These are phyloP conservation scores for Flueggea neowawraea DNA, from an alignment of 441 rosid genomes.

Conservation along the genomic window DNA sequence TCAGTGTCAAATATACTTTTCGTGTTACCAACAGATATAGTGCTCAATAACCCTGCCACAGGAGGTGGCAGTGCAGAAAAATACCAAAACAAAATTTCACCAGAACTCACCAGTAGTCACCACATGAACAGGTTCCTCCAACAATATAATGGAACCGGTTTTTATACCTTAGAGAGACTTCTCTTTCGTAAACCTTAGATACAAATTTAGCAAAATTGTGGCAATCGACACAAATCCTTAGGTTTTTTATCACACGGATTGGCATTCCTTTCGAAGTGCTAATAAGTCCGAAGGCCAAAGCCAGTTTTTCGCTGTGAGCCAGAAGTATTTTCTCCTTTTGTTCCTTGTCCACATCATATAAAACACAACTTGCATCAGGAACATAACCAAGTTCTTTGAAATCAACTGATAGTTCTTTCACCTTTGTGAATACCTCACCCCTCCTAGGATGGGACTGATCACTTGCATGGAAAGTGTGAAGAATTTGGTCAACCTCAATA, in stretches of 20 bases:
- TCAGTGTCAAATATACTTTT: too few relatives aligned
- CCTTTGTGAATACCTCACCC: conserved; percentile 48
- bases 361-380: conserved; percentile 72
- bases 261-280: conserved; percentile 42
- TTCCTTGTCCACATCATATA: conserved; percentile 82
- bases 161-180: conserved; percentile 64
- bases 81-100: neutral
- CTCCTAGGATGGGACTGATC: conserved; percentile 62
- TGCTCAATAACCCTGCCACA: too few relatives aligned
- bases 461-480: conserved; percentile 52
- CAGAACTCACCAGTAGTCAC: conserved; percentile 72
- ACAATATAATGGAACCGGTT: conserved; percentile 67
- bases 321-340: conserved; percentile 84
- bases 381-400: conserved; percentile 78
- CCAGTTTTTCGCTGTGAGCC: conserved; percentile 85
- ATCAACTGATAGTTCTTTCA: conserved; percentile 45
- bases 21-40: too few relatives aligned
- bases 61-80: neutral
- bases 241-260: conserved; percentile 72
- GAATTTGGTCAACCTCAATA: conserved; percentile 44
- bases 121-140: conserved; percentile 67
- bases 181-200: conserved; percentile 51
- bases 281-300: conserved; percentile 68
- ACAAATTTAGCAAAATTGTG: conserved; percentile 78
- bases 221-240: conserved; percentile 84